Evolutionary conservation across 306 rosid species (phyloP), one percentile per base, ranked within the genome.

Genomic region (Acacia confusa): DNA sequence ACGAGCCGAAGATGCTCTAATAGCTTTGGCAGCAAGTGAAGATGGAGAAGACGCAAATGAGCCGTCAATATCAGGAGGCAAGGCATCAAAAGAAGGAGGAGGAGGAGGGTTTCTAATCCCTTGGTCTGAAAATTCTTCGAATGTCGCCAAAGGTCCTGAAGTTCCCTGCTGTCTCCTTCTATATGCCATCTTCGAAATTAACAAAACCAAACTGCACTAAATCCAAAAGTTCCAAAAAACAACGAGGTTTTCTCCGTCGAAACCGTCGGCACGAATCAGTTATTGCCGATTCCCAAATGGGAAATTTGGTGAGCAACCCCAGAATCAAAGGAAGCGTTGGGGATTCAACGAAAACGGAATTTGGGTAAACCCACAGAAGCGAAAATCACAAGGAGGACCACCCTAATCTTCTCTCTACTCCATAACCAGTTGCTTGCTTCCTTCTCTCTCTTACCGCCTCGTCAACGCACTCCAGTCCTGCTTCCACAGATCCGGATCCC

Each of bases 21-120:
- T 93, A 34, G 98, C 99, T 84, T 92, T 95, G 4, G 99, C 99
- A 9, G 99, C 99, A 6, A 95, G 97, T 22, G 98, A 90, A 57
- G 94, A 84, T 9, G 93, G 75, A 17, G 86, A 71, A 17, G 89
- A 83, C 9, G 84, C 60, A 5, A 52, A 61, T 34, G 87, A 80
- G 66, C 48, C 66, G 28, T 80, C 83, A 25, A 77, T 50, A 52
- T 72, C 85, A 44, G 53, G 16, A 4, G 64, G 43, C 2, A 50
- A 61, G 19, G 28, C 50, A 15, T 36, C 72, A 43, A 12, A 36
- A 4, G 87, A 41, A 41, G 84, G 57, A 2, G 73, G 73, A 14
- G 73, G 28, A 17, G 76, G 50, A 58, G 91, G 87, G 79, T 85
- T 87, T 52, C 82, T 76, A 61, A 76, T 60, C 40, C 52, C 30